These are phyloP conservation scores for Penicillium herquei DNA, from an alignment of 495 filamentous ascomycete genomes.

Conservation along the genomic window DNA sequence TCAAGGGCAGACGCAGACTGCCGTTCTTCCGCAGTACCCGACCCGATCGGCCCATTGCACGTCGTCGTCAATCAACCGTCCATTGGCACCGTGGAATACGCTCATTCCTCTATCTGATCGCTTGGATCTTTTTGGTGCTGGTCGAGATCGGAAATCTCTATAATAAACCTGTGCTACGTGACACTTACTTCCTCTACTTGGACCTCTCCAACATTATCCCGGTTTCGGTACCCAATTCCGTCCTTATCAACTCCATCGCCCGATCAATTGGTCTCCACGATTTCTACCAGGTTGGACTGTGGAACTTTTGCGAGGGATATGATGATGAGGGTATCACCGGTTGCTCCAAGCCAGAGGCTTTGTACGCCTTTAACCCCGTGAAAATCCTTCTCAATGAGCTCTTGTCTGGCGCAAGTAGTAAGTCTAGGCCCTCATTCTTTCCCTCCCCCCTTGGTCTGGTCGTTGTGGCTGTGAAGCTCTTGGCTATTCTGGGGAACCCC, in stretches of 20 bases:
- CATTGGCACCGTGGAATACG: constrained; percentile 51
- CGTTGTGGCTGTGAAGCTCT: no score
- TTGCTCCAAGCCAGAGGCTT: constrained; percentile 63
- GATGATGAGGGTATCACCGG: constrained; percentile 65
- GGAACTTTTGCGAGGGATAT: constrained; percentile 89
- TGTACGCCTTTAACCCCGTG: constrained; percentile 93
- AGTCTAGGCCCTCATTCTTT: constrained; percentile 19
- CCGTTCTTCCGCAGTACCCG: constrained; percentile 32
- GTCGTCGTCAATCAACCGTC: constrained; percentile 31
- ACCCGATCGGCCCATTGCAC: constrained; percentile 22
- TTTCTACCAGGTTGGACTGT: constrained; percentile 90
- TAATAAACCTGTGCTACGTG: constrained; percentile 54
- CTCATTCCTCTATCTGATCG: constrained; percentile 67
- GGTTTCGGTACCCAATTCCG: constrained; percentile 66
- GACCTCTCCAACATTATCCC: constrained; percentile 85
- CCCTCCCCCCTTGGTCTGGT: neutral
- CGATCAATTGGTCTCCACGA: constrained; percentile 85
- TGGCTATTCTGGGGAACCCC: no score
- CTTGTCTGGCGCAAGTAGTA: constrained; percentile 75
- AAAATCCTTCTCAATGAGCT: constrained; percentile 74
- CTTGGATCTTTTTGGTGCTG: constrained; percentile 73
- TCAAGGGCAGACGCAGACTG: constrained; percentile 27
- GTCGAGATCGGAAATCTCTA: constrained; percentile 73
- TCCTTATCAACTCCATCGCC: constrained; percentile 84
- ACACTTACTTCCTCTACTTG: constrained; percentile 80